These are phyloP conservation scores for Capsicum chinense DNA, from an alignment of 257 asterid genomes.

Conservation along the genomic window DNA sequence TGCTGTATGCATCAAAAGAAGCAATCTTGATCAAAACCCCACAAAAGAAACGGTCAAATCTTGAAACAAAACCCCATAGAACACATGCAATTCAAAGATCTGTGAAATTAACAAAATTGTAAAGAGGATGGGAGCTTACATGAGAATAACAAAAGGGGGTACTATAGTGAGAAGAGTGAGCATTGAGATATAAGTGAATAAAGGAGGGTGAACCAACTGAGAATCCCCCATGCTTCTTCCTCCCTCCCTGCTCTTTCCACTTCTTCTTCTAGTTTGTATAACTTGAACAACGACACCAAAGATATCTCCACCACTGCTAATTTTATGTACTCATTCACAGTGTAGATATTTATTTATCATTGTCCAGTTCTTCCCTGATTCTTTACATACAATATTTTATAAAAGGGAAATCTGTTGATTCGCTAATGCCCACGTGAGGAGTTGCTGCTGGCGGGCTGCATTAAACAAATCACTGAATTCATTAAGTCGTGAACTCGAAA, in stretches of 20 bases:
- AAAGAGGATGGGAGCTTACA: constrained; percentile 49
- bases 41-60: constrained; percentile 2
- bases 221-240: constrained; percentile 52
- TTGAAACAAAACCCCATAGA: not conserved
- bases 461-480: too few relatives aligned
- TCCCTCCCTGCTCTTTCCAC: not conserved
- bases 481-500: too few relatives aligned
- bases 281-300: not conserved
- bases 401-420: too few relatives aligned
- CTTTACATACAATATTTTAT: too few relatives aligned
- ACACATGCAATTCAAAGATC: not conserved
- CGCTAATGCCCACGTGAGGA: too few relatives aligned
- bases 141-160: constrained; percentile 92
- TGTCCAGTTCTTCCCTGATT: too few relatives aligned
- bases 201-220: constrained; percentile 74
- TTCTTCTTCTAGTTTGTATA: not conserved
- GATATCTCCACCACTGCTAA: not conserved
- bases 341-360: too few relatives aligned
- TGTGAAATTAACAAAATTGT: not conserved
- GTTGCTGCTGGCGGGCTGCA: too few relatives aligned
- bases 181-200: constrained; percentile 81
- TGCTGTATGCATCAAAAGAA: not conserved
- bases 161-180: constrained; percentile 76
- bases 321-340: not conserved
- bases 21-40: not conserved